A percentile compares a stretch with the other conserved stretches of the same genome.
Evolutionary conservation across 2,329 filamentous ascomycete genomes (phyloP).

Genomic region (Pseudogymnoascus verrucosus): DNA sequence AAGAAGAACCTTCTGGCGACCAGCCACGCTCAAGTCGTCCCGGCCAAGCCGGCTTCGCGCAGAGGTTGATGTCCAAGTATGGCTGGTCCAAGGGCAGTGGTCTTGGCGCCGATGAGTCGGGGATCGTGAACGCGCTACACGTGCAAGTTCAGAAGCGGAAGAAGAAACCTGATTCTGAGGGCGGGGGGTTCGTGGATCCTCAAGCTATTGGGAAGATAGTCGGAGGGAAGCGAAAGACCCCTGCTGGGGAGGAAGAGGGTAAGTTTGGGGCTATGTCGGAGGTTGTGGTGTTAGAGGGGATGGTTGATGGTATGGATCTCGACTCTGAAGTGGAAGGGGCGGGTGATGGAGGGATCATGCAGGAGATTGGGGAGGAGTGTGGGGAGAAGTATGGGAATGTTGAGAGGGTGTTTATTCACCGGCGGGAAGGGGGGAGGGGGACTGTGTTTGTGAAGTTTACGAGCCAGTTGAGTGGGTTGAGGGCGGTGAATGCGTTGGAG

Average conservation of each 20-base stretch:
- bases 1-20: slow-evolving; percentile 27
- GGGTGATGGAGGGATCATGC: slow-evolving; percentile 60
- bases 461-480: slow-evolving; percentile 71
- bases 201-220: slow-evolving; percentile 70
- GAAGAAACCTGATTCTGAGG: slow-evolving; percentile 69
- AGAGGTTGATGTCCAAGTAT: slow-evolving; percentile 85
- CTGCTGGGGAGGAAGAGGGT: slow-evolving; percentile 33
- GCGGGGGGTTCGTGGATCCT: slow-evolving; percentile 66
- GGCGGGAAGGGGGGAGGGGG: slow-evolving; percentile 39
- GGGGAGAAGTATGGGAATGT: slow-evolving; percentile 81
- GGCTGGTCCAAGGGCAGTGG: slow-evolving; percentile 87
- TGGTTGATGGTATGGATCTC: slow-evolving; percentile 80
- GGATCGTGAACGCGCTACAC: slow-evolving; percentile 76
- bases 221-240: slow-evolving; percentile 55
- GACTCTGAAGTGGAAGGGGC: slow-evolving; percentile 59
- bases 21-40: slow-evolving; percentile 56
- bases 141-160: slow-evolving; percentile 82
- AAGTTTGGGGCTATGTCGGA: slow-evolving; percentile 69
- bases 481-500: slow-evolving; percentile 83
- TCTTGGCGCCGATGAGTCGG: slow-evolving; percentile 71
- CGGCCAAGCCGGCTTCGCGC: slow-evolving; percentile 76
- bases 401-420: slow-evolving; percentile 69
- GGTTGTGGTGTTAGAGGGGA: slow-evolving; percentile 74
- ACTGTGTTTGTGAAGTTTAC: slow-evolving; percentile 93
- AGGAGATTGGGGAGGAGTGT: slow-evolving; percentile 95